A percentile compares a stretch with the other conserved stretches of the same genome.
These are phyloP conservation scores for Ogataea nonfermentans DNA, from an alignment of 805 yeast species.

Conservation along the genomic window DNA sequence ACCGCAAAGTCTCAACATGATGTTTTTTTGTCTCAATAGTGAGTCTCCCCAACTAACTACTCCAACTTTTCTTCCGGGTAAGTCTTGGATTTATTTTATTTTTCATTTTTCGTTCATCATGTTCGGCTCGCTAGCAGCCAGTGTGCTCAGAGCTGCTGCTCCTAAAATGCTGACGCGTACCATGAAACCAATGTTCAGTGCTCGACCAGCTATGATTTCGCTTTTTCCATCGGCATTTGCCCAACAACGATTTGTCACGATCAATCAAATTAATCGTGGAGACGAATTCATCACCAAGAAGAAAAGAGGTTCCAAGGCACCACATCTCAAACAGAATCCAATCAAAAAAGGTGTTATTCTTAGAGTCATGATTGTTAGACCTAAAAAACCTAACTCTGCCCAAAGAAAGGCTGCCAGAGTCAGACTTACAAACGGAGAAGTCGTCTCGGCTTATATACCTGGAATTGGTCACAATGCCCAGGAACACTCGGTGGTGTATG, in stretches of 20 bases:
- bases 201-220: not conserved
- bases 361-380: slow-evolving; percentile 91
- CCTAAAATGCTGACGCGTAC: not conserved
- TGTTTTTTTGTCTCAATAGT: slow-evolving; percentile 1
- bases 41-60: slow-evolving; percentile 6
- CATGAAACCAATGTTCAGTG: not conserved
- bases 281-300: slow-evolving; percentile 40
- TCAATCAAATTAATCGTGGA: slow-evolving; percentile 76
- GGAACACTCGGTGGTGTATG: slow-evolving; percentile 94
- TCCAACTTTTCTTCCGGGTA: slow-evolving; percentile 8
- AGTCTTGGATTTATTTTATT: not conserved
- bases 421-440: slow-evolving; percentile 83
- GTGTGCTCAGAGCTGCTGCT: not conserved
- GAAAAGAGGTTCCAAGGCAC: slow-evolving; percentile 56
- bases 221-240: slow-evolving; percentile 4
- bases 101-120: not conserved
- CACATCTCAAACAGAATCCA: slow-evolving; percentile 81
- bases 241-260: slow-evolving; percentile 60
- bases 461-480: slow-evolving; percentile 99
- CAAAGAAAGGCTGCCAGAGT: slow-evolving; percentile 97
- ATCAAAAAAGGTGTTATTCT: slow-evolving; percentile 90
- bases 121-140: slow-evolving; percentile 2
- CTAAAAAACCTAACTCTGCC: slow-evolving; percentile 98
- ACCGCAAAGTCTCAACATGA: slow-evolving; percentile 5
- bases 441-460: slow-evolving; percentile 89